These are phyloP conservation scores for Cylindrotheca fusiformis DNA, from an alignment of 108 stramenopile species.

Conservation along the genomic window DNA sequence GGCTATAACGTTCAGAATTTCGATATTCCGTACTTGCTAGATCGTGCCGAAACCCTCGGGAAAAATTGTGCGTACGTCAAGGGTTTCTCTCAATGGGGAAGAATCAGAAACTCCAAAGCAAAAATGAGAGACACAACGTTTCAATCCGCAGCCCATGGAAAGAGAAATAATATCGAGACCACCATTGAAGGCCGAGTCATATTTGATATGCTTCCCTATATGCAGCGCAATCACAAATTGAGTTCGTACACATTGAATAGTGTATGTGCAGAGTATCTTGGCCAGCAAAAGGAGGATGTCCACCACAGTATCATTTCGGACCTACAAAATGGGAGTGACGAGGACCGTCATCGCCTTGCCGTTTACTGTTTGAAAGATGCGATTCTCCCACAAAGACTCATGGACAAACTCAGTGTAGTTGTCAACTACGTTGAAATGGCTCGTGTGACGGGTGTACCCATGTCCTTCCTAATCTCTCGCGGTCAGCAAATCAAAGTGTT, in stretches of 20 bases:
- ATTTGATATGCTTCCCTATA: slow-evolving; percentile 99
- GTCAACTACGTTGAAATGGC: slow-evolving; percentile 99
- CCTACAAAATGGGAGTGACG: slow-evolving; percentile 94
- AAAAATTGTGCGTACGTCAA: slow-evolving; percentile 28
- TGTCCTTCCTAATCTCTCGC: slow-evolving; percentile 92
- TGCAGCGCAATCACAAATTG: slow-evolving; percentile 99
- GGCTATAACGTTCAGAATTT: slow-evolving; percentile 95
- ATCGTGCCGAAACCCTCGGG: slow-evolving; percentile 87
- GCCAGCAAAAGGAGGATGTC: slow-evolving; percentile 99
- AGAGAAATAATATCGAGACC: slow-evolving; percentile 94
- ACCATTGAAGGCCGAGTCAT: slow-evolving; percentile 96
- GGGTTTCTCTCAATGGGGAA: slow-evolving; percentile 86
- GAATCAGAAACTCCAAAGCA: slow-evolving; percentile 76
- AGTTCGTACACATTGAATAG: slow-evolving; percentile 95
- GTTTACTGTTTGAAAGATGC: slow-evolving; percentile 99
- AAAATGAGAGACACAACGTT: slow-evolving; percentile 96
- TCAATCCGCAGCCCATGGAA: slow-evolving; percentile 95
- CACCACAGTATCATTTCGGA: slow-evolving; percentile 99
- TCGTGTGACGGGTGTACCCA: slow-evolving; percentile 97
- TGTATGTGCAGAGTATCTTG: slow-evolving; percentile 96
- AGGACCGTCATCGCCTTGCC: slow-evolving; percentile 96
- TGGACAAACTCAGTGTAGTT: slow-evolving; percentile 97
- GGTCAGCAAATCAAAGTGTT: slow-evolving; percentile 99
- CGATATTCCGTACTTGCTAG: slow-evolving; percentile 97
- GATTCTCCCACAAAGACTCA: slow-evolving; percentile 89